A percentile compares a stretch with the other conserved stretches of the same genome.
phyloP scores from a whole-genome alignment of 2,329 filamentous ascomycete species.

The Mycosphaerella sp. region DNA sequence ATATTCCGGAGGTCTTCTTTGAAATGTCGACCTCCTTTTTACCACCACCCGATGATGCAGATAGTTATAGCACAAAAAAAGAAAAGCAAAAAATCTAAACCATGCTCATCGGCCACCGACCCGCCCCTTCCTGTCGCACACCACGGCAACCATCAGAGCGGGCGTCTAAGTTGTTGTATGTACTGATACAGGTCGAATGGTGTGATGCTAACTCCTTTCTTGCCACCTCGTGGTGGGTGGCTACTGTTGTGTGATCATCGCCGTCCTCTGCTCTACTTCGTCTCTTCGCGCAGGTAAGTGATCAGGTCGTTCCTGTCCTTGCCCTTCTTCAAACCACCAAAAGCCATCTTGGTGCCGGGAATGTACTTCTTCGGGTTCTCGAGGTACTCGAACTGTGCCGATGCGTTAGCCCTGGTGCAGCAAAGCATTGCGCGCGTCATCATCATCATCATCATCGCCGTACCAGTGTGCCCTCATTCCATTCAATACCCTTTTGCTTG shows the following conservation, averaged over 20 bases:
- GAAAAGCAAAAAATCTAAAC: background rate
- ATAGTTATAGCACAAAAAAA: constrained; percentile 4
- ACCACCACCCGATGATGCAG: constrained; percentile 1
- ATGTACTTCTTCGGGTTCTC: constrained; percentile 99
- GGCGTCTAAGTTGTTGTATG: constrained; percentile 8
- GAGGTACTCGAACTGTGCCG: constrained; percentile 79
- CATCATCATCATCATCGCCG: constrained; percentile 9
- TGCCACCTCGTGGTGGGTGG: constrained; percentile 3
- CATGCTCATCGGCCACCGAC: constrained; percentile 1
- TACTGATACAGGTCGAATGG: constrained; percentile 4
- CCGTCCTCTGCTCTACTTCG: constrained; percentile 49
- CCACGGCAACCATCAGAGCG: constrained; percentile 2
- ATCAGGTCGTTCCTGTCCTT: constrained; percentile 99
- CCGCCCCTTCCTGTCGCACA: constrained; percentile 1
- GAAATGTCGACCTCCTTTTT: background rate
- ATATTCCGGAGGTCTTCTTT: background rate
- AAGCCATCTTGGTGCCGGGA: constrained; percentile 99
- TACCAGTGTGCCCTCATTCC: constrained; percentile 81
- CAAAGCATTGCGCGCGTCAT: background rate
- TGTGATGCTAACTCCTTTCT: constrained; percentile 1
- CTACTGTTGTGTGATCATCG: constrained; percentile 1
- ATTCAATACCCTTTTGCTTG: constrained; percentile 90
- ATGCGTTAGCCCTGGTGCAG: constrained; percentile 9
- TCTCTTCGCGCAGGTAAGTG: constrained; percentile 68
- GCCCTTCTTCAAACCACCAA: constrained; percentile 98